phyloP scores from a whole-genome alignment of 140 eudicot species.

The Erigeron philadelphicus region DNA sequence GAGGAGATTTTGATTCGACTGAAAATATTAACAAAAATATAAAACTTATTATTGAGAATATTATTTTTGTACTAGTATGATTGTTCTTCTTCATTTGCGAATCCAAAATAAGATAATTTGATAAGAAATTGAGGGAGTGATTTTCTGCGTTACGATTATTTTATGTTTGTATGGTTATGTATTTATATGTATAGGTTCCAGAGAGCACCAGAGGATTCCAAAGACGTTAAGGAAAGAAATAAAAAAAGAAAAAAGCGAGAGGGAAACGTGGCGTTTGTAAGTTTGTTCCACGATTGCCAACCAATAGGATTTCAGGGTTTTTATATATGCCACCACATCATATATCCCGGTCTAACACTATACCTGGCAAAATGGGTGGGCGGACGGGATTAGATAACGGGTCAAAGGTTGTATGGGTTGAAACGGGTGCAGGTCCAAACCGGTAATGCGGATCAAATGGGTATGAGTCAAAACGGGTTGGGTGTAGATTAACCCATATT shows the following conservation, averaged over 20 bases:
- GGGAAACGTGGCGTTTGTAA: conserved; percentile 28
- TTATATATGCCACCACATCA: conserved; percentile 10
- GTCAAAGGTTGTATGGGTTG: no score
- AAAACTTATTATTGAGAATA: conserved; percentile 20
- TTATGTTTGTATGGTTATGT: neutral
- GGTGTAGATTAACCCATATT: no score
- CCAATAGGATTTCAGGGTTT: conserved; percentile 35
- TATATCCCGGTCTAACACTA: no score
- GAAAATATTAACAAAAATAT: conserved; percentile 25
- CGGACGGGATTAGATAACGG: no score
- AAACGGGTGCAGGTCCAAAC: no score
- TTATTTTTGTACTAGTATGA: conserved; percentile 31
- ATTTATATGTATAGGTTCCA: conserved; percentile 19
- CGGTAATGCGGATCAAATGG: no score
- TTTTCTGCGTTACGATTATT: neutral
- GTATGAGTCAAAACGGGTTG: no score
- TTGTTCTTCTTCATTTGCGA: neutral
- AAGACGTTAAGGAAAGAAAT: neutral
- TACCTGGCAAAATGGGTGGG: no score
- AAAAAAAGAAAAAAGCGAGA: neutral
- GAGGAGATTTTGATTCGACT: conserved; percentile 48
- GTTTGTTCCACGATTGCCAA: conserved; percentile 19
- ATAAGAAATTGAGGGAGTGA: neutral
- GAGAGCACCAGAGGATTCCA: conserved; percentile 30
- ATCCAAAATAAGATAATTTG: neutral